Evolutionary conservation across 2,329 filamentous ascomycete species (phyloP).

Genomic region (Trichoderma sp.): DNA sequence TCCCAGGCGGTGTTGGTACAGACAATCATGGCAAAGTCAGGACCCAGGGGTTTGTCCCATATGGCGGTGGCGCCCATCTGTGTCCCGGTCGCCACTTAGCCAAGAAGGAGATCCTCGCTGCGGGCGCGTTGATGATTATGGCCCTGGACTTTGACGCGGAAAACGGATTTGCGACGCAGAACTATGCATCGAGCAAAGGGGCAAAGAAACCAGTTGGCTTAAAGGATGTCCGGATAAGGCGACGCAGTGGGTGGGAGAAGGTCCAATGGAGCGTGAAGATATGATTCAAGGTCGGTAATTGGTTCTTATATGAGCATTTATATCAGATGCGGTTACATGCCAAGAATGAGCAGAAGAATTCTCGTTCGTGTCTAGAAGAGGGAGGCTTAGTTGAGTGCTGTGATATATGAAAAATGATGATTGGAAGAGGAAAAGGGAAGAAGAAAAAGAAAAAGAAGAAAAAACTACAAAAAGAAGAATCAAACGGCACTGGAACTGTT

Average conservation of each 20-base stretch:
- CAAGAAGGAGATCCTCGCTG: slow-evolving; percentile 14
- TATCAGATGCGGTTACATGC: too few species aligned
- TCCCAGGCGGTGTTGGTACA: neutral
- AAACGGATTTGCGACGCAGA: neutral
- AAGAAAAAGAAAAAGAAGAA: too few species aligned
- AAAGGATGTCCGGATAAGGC: neutral
- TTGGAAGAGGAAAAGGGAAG: too few species aligned
- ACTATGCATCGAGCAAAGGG: neutral
- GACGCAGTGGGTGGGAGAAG: neutral
- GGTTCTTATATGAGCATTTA: too few species aligned
- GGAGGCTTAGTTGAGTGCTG: too few species aligned
- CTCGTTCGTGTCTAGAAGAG: too few species aligned
- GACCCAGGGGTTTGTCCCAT: slow-evolving; percentile 13
- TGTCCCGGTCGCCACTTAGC: slow-evolving; percentile 18
- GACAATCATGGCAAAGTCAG: neutral
- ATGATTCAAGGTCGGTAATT: too few species aligned
- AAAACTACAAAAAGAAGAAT: too few species aligned
- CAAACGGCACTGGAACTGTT: too few species aligned
- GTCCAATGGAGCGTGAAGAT: slow-evolving; percentile 3
- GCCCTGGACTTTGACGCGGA: slow-evolving; percentile 1
- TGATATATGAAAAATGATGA: too few species aligned
- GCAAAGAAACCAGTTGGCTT: neutral
- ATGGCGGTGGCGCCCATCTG: slow-evolving; percentile 14
- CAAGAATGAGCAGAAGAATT: too few species aligned
- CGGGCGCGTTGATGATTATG: neutral